A percentile compares a stretch with the other conserved stretches of the same genome.
Conservation (phyloP, 2,329 filamentous ascomycete genomes). For the Ilyonectria robusta region DNA sequence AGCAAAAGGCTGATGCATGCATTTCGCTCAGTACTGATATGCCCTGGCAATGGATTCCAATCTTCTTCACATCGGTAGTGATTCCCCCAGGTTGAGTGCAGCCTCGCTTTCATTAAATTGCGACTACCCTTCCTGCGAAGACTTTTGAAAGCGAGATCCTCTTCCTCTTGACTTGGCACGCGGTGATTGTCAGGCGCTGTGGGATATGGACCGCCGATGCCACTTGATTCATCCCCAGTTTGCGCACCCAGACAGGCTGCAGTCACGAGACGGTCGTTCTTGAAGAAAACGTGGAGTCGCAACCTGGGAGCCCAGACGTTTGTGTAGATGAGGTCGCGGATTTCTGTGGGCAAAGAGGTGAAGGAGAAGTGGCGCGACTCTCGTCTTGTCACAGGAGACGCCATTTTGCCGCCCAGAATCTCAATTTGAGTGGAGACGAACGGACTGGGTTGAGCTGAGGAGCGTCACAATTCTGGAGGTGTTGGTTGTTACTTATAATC, state of each 20-base stretch:
- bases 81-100: slow-evolving; percentile 23
- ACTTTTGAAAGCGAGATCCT: not conserved
- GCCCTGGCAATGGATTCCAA: slow-evolving; percentile 22
- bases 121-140: slow-evolving; percentile 4
- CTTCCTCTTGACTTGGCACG: slow-evolving; percentile 12
- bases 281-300: slow-evolving; percentile 17
- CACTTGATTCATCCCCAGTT: slow-evolving; percentile 6
- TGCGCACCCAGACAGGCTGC: slow-evolving; percentile 19
- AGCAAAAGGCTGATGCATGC: slow-evolving; percentile 18
- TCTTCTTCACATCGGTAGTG: slow-evolving; percentile 25
- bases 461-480: not conserved
- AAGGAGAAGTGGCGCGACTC: not conserved
- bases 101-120: not conserved
- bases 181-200: no score
- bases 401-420: not conserved
- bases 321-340: slow-evolving; percentile 17
- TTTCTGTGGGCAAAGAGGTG: not conserved
- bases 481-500: not conserved
- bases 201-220: no score
- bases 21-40: slow-evolving; percentile 19
- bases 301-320: slow-evolving; percentile 22
- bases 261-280: slow-evolving; percentile 8
- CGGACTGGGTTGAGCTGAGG: not conserved
- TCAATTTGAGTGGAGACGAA: not conserved
- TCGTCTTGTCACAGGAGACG: not conserved